Evolutionary conservation across 1,284 basidiomycete genomes (phyloP), one percentile per base, ranked within the genome.

Genomic region (Pholiota adiposa): DNA sequence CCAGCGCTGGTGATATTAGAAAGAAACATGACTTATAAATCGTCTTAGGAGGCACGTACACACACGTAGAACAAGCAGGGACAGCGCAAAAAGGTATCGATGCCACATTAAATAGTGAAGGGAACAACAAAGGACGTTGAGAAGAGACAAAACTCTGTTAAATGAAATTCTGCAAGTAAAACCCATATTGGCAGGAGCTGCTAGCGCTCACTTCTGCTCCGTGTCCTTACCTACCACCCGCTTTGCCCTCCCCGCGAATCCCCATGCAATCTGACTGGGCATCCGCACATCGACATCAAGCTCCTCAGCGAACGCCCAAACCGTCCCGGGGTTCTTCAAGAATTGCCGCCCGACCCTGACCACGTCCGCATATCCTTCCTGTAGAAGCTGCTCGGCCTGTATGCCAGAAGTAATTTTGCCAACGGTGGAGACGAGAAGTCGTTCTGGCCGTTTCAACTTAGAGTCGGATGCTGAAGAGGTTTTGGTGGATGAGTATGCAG

Each of bases 371-470:
- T 80, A 71, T 1, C 75, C 82, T 16, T 77, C 72, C 63, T 12
- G 53, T n/a, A 44, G 88, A 80, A 16, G 93, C 23, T 33, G 25
- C 33, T 56, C 54, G 6, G 54, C 44, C 31, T 56, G 72, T 31
- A 89, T 79, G 16, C 78, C 75, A 67, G 91, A 83, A 1, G 89
- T 87, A 38, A 86, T 76, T n/a, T 77, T 68, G 1, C 85, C 84
- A 18, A 92, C 88, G 4, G 84, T 73, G 16, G 82, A 80, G 46
- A 88, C 78, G 1, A 90, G 70, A 2, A 82, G 27, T 34, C 56
- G 34, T 23, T 18, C 25, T 11, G 56, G 56, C 6, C 54, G 14
- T n/a, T n/a, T n/a, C n/a, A n/a, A n/a, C 9, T 11, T n/a, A 4
- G 43, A 19, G n/a, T 34, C 19, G n/a, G 44, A 18, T 11, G 2